Base-by-base conservation (phyloP, 106 monocot species). In the Acorus gramineus region DNA sequence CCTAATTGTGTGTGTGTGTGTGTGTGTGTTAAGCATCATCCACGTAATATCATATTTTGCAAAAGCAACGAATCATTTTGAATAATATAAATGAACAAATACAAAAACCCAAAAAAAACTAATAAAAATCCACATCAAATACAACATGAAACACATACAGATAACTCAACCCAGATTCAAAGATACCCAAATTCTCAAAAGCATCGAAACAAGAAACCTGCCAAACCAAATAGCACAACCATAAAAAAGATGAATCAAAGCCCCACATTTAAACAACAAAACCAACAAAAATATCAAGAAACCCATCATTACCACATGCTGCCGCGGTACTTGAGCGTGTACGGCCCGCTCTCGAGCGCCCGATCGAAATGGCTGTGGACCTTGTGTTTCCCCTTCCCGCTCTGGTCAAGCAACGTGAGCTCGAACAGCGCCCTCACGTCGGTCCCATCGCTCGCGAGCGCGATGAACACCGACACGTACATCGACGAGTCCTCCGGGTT, bases 341-440 rank as follows among this genome's bases (percentile, higher is more conserved):
- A 66, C 44, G 66, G 66, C 0, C 66, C 66, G 3, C 66, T 44
- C 44, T 66, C 66, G n/a, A 66, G 44, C 10, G 66, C 44, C 53
- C 66, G 28, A 42, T 44, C 66, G 44, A 66, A 66, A 42, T 66
- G 66, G 53, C 66, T 66, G 44, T 66, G 66, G 3, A 66, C 66
- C 44, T 66, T 66, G 54, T 66, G 66, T 42, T 44, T 14, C 44
- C 44, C 66, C 66, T 44, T 66, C 14, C 54, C 53, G 44, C 66
- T 66, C 54, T 66, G 66, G 53, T 66, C 66, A 14, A 66, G 11
- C 53, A 66, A 44, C 14, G 66, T 66, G 4, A 66, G 43, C 53
- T 66, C 66, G n/a, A 66, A 66, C 51, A 66, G 66, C 14, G 66
- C 66, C 53, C 66, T 52, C 66, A 66, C 66, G 42, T 45, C 66